phyloP scores from a whole-genome alignment of 306 rosid species.

The Prunus persica region DNA sequence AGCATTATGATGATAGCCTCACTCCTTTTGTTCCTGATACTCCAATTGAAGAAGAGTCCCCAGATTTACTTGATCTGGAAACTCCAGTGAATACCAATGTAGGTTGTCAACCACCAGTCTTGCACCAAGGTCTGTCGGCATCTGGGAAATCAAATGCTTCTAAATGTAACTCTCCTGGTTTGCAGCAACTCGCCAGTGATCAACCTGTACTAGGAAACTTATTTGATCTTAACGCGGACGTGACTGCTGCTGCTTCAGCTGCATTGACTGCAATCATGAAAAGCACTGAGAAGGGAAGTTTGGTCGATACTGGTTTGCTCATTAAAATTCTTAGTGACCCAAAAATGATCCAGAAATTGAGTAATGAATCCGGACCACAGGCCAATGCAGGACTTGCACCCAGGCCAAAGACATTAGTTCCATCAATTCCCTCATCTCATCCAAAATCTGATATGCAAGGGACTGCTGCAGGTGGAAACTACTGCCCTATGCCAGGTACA shows the following conservation, averaged over 20 bases:
- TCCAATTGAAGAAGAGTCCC: constrained; percentile 58
- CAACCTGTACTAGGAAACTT: constrained; percentile 20
- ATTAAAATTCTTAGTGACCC: constrained; percentile 58
- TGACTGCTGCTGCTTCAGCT: constrained; percentile 42
- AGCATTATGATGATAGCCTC: constrained; percentile 43
- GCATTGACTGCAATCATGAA: constrained; percentile 42
- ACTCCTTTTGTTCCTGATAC: constrained; percentile 50
- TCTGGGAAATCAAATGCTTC: constrained; percentile 12
- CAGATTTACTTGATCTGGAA: constrained; percentile 21
- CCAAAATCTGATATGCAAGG: constrained; percentile 18
- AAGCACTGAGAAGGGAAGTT: constrained; percentile 46
- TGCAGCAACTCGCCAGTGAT: constrained; percentile 6
- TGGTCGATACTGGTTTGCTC: constrained; percentile 58
- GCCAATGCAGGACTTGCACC: constrained; percentile 17
- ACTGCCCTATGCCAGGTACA: constrained; percentile 18
- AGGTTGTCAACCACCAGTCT: constrained; percentile 16
- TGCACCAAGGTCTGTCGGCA: constrained; percentile 9
- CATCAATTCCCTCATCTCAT: constrained; percentile 19
- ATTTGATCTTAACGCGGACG: constrained; percentile 34
- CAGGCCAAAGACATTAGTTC: constrained; percentile 7
- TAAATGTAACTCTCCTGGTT: constrained; percentile 12
- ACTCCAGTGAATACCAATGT: constrained; percentile 14
- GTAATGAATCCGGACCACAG: constrained; percentile 17
- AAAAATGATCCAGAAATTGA: constrained; percentile 52
- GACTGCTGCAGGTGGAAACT: constrained; percentile 11